These are phyloP conservation scores for Mortierella hygrophila DNA, from an alignment of 192 early-diverging fungal species.

Conservation along the genomic window DNA sequence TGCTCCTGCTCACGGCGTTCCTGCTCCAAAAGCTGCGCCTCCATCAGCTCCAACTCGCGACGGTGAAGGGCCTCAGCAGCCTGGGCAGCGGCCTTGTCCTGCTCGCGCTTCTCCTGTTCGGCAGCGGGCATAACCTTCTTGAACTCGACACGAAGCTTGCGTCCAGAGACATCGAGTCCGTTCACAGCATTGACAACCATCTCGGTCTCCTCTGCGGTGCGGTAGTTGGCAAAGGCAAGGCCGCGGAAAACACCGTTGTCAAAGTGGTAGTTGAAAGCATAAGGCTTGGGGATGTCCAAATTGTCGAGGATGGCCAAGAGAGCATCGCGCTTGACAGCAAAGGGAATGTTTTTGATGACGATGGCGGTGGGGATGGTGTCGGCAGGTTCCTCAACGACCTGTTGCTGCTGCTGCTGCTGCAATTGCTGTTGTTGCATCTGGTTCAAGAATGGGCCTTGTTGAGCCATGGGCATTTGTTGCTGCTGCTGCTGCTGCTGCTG, in stretches of 20 bases:
- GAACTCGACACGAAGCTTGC: conserved; percentile 86
- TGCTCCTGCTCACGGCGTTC: conserved; percentile 45
- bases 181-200: conserved; percentile 77
- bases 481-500: conserved; percentile 13
- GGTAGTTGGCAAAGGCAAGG: conserved; percentile 86
- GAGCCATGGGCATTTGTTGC: background rate
- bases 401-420: conserved; percentile 32
- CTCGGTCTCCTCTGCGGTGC: conserved; percentile 81
- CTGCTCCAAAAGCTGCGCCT: conserved; percentile 44
- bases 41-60: conserved; percentile 57
- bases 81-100: conserved; percentile 58
- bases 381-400: conserved; percentile 19
- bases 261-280: conserved; percentile 89
- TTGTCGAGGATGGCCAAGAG: conserved; percentile 77
- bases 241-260: conserved; percentile 86
- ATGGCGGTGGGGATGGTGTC: conserved; percentile 80
- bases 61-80: conserved; percentile 56
- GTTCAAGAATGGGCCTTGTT: conserved; percentile 4
- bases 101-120: conserved; percentile 68
- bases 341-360: conserved; percentile 89
- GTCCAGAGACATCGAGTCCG: conserved; percentile 77
- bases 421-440: conserved; percentile 18
- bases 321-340: conserved; percentile 82
- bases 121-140: conserved; percentile 80
- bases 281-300: conserved; percentile 79